phyloP scores from a whole-genome alignment of 2,329 filamentous ascomycete genomes.

The Ilyonectria destructans region DNA sequence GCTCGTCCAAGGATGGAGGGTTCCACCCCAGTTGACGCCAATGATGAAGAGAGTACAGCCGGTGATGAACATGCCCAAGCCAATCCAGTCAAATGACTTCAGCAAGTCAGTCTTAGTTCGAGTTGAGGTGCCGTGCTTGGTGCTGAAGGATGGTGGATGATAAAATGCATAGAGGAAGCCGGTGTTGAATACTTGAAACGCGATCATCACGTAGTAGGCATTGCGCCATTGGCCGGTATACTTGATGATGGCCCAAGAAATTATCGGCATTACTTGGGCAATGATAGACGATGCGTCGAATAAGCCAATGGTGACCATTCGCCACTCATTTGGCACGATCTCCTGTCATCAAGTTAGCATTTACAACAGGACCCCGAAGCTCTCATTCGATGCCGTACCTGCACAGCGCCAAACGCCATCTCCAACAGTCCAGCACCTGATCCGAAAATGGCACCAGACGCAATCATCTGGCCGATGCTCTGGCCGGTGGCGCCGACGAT shows the following conservation, averaged over 20 bases:
- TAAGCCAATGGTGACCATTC: slow-evolving; percentile 56
- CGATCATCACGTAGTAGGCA: slow-evolving; percentile 32
- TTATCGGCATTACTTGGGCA: slow-evolving; percentile 31
- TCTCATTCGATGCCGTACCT: slow-evolving; percentile 10
- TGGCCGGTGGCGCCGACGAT: slow-evolving; percentile 59
- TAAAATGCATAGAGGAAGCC: slow-evolving; percentile 26
- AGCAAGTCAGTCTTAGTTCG: slow-evolving; percentile 17
- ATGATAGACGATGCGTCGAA: slow-evolving; percentile 32
- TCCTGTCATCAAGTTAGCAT: slow-evolving; percentile 45
- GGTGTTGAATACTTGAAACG: slow-evolving; percentile 20
- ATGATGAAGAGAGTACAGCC: slow-evolving; percentile 29
- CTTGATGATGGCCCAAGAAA: slow-evolving; percentile 29
- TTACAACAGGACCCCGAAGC: rapidly evolving
- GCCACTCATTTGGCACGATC: slow-evolving; percentile 56
- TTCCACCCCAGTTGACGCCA: slow-evolving; percentile 28
- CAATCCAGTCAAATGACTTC: slow-evolving; percentile 27
- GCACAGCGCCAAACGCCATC: slow-evolving; percentile 55
- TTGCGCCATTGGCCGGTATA: slow-evolving; percentile 32
- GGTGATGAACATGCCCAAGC: slow-evolving; percentile 18
- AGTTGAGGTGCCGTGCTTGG: slow-evolving; percentile 11
- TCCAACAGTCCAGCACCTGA: slow-evolving; percentile 59
- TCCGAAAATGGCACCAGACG: slow-evolving; percentile 58
- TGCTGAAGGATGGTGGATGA: slow-evolving; percentile 18
- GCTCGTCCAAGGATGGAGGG: slow-evolving; percentile 25
- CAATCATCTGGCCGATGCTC: slow-evolving; percentile 59